Conservation (phyloP, 2,329 filamentous ascomycete genomes). For the Pseudogymnoascus sp. region DNA sequence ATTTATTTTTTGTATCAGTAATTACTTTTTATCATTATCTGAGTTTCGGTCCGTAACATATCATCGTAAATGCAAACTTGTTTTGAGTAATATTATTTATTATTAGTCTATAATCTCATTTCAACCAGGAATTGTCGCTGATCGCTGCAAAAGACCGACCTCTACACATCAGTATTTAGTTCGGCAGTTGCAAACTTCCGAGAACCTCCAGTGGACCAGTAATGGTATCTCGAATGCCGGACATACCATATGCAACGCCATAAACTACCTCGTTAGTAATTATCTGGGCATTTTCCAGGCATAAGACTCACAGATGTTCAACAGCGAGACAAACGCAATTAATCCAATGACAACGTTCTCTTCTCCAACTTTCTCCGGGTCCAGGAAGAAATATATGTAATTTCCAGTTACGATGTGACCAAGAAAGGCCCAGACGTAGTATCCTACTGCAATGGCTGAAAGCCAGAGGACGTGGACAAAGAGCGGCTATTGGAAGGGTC, state of each 20-base stretch:
- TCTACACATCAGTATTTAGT: not conserved
- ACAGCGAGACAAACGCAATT: constrained; percentile 17
- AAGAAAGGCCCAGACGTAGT: constrained; percentile 26
- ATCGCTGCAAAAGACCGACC: not conserved
- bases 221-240: constrained; percentile 17
- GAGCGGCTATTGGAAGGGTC: constrained; percentile 18
- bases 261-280: constrained; percentile 14
- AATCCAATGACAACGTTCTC: constrained; percentile 20
- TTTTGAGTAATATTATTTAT: not conserved
- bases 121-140: not conserved
- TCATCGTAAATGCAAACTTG: not conserved
- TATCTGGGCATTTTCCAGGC: not conserved
- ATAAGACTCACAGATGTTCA: constrained; percentile 20
- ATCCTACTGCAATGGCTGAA: constrained; percentile 19
- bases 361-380: constrained; percentile 23
- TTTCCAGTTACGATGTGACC: constrained; percentile 22
- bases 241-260: constrained; percentile 18
- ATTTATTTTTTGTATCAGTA: not conserved
- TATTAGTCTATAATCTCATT: not conserved
- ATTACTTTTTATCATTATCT: not conserved
- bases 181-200: not conserved
- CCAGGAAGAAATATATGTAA: constrained; percentile 27
- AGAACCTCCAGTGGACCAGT: not conserved
- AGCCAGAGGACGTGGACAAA: constrained; percentile 20
- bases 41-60: not conserved